Percentiles rank a stretch among this genome's conserved stretches.
Evolutionary conservation across 2,329 filamentous ascomycete species (phyloP).

Genomic region (Aspergillus floridensis): DNA sequence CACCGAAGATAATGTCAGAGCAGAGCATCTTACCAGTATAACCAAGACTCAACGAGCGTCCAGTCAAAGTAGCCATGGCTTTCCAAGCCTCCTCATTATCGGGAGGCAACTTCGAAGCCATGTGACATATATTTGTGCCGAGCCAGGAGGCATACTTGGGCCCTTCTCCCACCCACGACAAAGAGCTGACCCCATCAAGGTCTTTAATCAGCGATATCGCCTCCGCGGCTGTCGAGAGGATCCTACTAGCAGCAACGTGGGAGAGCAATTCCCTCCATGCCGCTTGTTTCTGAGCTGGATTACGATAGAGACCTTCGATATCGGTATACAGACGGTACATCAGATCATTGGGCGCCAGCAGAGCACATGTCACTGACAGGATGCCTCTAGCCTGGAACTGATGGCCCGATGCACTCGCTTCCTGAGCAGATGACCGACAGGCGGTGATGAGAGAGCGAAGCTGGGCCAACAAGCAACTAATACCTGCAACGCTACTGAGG

Average conservation of each 20-base stretch:
- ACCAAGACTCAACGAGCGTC: conserved; percentile 66
- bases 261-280: conserved; percentile 64
- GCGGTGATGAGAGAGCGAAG: conserved; percentile 58
- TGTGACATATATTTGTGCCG: conserved; percentile 57
- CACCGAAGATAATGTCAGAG: background rate
- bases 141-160: conserved; percentile 69
- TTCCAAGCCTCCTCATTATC: conserved; percentile 31
- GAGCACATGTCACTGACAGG: conserved; percentile 35
- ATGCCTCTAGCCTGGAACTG: conserved; percentile 35
- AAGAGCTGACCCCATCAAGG: conserved; percentile 21
- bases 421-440: conserved; percentile 22
- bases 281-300: conserved; percentile 48
- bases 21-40: conserved; percentile 59
- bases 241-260: conserved; percentile 58
- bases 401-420: conserved; percentile 34
- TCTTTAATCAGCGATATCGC: conserved; percentile 43
- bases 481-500: conserved; percentile 69
- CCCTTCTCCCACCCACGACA: conserved; percentile 64
- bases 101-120: conserved; percentile 44
- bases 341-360: conserved; percentile 47
- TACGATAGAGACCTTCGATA: conserved; percentile 41
- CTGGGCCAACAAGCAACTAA: conserved; percentile 73
- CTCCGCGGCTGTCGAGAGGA: conserved; percentile 59
- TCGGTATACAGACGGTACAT: conserved; percentile 47
- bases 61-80: conserved; percentile 46